Percentiles rank a stretch among this genome's conserved stretches.
phyloP scores from a whole-genome alignment of 352 stramenopile species.

The Phytopythium montanum region DNA sequence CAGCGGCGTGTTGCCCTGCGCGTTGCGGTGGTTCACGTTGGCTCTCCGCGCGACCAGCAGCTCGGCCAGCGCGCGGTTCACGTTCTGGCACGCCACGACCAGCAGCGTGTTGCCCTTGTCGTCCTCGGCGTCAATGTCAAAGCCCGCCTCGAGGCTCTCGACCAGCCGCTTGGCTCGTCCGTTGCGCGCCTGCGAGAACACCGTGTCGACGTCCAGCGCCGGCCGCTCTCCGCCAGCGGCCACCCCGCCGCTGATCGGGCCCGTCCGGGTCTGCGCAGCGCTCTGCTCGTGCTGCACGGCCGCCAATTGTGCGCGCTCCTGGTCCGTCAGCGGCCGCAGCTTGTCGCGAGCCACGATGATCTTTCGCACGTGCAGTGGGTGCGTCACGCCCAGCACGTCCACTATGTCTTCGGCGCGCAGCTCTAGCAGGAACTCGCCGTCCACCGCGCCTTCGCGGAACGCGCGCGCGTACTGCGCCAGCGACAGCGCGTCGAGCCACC shows the following conservation, averaged over 20 bases:
- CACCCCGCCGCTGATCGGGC: background rate
- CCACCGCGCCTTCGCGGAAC: constrained; percentile 88
- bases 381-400: constrained; percentile 87
- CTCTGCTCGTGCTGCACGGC: constrained; percentile 51
- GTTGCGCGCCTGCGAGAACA: constrained; percentile 90
- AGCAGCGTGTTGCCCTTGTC: constrained; percentile 93
- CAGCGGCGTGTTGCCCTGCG: constrained; percentile 89
- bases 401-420: constrained; percentile 89
- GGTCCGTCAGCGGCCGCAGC: constrained; percentile 75
- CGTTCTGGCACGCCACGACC: constrained; percentile 87
- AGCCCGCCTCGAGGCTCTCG: constrained; percentile 88
- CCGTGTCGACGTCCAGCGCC: constrained; percentile 57
- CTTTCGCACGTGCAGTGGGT: constrained; percentile 92
- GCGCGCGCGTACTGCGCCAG: constrained; percentile 89
- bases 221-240: constrained; percentile 11
- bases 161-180: constrained; percentile 87
- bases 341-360: constrained; percentile 85
- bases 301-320: constrained; percentile 70
- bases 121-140: constrained; percentile 87
- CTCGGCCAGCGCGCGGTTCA: constrained; percentile 89
- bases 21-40: constrained; percentile 92
- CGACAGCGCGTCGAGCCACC: constrained; percentile 91
- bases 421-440: constrained; percentile 92
- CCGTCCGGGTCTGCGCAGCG: constrained; percentile 26
- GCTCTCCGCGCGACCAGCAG: constrained; percentile 79